Evolutionary conservation across 2,329 filamentous ascomycete genomes (phyloP).

Genomic region (Exophiala sp.): DNA sequence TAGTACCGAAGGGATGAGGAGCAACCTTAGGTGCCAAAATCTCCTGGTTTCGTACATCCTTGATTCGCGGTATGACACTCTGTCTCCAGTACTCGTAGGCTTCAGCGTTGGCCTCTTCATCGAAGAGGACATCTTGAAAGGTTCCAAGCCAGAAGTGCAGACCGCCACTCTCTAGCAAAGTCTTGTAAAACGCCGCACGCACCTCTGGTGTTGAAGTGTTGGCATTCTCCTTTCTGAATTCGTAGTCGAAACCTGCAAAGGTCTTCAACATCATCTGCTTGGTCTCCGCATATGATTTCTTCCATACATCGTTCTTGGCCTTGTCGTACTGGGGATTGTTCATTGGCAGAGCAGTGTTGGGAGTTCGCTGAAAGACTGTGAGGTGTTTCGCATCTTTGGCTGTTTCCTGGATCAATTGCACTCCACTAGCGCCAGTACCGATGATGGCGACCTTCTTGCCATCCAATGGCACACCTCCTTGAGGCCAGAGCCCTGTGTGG

Average conservation of each 20-base stretch:
- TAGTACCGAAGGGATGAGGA: conserved; percentile 54
- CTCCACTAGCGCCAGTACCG: conserved; percentile 61
- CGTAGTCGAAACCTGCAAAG: conserved; percentile 4
- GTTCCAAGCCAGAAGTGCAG: conserved; percentile 51
- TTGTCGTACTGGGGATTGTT: neutral
- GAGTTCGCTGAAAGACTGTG: conserved; percentile 58
- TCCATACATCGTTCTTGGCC: neutral
- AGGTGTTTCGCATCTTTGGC: conserved; percentile 51
- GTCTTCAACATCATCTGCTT: conserved; percentile 4
- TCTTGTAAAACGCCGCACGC: conserved; percentile 46
- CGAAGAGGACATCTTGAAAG: conserved; percentile 45
- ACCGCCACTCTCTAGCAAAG: conserved; percentile 50
- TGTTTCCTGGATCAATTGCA: conserved; percentile 61
- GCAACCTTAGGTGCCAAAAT: conserved; percentile 52
- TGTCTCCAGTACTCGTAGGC: conserved; percentile 54
- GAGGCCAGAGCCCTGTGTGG: conserved; percentile 57
- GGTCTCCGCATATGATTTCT: neutral
- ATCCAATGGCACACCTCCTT: conserved; percentile 51
- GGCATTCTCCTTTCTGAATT: conserved; percentile 39
- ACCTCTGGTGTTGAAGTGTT: conserved; percentile 1
- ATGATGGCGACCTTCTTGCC: conserved; percentile 60
- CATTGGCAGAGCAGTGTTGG: conserved; percentile 57
- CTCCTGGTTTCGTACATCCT: conserved; percentile 48
- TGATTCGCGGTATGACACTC: conserved; percentile 50
- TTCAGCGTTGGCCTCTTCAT: conserved; percentile 49